A percentile compares a stretch with the other conserved stretches of the same genome.
These are phyloP conservation scores for Beauveria sp. DNA, from an alignment of 2,329 filamentous ascomycete species.

Conservation along the genomic window DNA sequence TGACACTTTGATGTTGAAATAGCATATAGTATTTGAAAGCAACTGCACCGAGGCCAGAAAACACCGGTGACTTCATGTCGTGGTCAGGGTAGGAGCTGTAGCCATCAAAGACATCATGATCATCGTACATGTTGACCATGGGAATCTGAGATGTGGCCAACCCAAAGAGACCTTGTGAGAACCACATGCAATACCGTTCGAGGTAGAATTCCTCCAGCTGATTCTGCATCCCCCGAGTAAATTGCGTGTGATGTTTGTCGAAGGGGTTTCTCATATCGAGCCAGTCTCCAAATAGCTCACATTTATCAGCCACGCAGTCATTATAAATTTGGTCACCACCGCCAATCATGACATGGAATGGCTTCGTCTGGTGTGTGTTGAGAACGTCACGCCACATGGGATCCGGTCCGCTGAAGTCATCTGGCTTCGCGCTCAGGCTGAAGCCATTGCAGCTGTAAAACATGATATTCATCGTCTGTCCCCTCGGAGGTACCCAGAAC, in stretches of 20 bases:
- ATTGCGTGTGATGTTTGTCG: conserved; percentile 71
- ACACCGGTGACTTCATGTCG: conserved; percentile 86
- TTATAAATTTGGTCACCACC: conserved; percentile 98
- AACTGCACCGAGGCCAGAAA: conserved; percentile 80
- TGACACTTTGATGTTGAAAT: conserved; percentile 90
- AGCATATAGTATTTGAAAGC: conserved; percentile 99
- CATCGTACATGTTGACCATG: conserved; percentile 97
- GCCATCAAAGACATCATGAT: conserved; percentile 87
- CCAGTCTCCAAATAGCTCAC: conserved; percentile 75
- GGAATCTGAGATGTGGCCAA: conserved; percentile 90
- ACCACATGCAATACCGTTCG: conserved; percentile 86
- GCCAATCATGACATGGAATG: conserved; percentile 97
- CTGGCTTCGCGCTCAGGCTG: conserved; percentile 67
- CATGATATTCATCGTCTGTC: conserved; percentile 95
- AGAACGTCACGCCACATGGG: conserved; percentile 95
- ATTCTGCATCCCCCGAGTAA: conserved; percentile 74
- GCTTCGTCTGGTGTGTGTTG: conserved; percentile 81
- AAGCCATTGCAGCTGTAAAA: conserved; percentile 98
- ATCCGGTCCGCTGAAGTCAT: conserved; percentile 84
- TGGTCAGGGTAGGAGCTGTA: conserved; percentile 89
- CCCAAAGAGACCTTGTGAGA: conserved; percentile 90
- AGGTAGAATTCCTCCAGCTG: conserved; percentile 87
- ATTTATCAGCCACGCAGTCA: conserved; percentile 71
- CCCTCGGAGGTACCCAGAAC: conserved; percentile 87
- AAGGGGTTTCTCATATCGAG: conserved; percentile 69